These are phyloP conservation scores for Botryotinia convoluta DNA, from an alignment of 2,329 filamentous ascomycete genomes.

Conservation along the genomic window DNA sequence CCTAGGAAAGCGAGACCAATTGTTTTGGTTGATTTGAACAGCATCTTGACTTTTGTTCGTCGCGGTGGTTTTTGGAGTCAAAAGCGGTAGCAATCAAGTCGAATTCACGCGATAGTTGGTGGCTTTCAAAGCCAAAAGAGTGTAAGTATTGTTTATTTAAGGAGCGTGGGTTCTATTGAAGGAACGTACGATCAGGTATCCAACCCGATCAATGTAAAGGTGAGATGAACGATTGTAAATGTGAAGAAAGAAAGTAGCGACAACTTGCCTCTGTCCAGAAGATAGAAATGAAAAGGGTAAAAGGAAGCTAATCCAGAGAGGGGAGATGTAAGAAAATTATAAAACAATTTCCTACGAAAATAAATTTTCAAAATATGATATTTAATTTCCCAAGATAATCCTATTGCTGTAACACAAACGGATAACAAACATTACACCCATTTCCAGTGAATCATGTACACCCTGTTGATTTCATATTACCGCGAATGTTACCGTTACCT, in stretches of 20 bases:
- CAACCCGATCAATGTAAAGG: constrained; percentile 5
- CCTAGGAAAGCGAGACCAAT: neutral
- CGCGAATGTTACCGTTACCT: no score
- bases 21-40: neutral
- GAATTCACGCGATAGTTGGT: neutral
- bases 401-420: neutral
- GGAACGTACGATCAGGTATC: constrained; percentile 17
- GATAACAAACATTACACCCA: neutral
- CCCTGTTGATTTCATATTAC: neutral
- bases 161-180: neutral
- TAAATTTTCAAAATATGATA: neutral
- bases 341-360: neutral
- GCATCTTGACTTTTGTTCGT: neutral
- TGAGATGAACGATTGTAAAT: neutral
- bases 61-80: neutral
- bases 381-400: neutral
- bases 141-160: neutral
- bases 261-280: neutral
- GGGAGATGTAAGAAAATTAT: neutral
- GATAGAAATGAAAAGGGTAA: neutral
- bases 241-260: neutral
- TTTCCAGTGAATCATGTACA: neutral
- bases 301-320: neutral
- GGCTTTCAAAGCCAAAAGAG: neutral
- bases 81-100: neutral